Conservation (phyloP, 768 basidiomycete genomes). For the Boletus huronensis region DNA sequence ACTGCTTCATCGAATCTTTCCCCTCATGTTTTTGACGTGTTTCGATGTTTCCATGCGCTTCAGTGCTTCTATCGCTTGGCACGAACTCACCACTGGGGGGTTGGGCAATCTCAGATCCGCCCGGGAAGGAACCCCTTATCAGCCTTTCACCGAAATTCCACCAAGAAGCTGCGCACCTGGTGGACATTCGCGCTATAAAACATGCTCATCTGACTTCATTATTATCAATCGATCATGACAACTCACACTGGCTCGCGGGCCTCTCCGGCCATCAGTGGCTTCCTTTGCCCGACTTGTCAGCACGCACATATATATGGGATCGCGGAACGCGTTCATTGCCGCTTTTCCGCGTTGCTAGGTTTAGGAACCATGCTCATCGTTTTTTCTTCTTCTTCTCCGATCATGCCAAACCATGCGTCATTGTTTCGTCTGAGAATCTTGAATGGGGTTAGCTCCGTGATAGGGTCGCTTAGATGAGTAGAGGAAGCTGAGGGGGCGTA, state of each 20-base stretch:
- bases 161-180: conserved; percentile 3
- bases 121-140: conserved; percentile 23
- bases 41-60: conserved; percentile 16
- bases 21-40: conserved; percentile 30
- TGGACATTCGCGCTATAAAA: conserved; percentile 6
- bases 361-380: background rate
- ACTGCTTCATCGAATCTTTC: conserved; percentile 11
- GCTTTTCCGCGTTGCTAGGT: conserved; percentile 18
- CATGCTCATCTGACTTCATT: conserved; percentile 22
- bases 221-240: conserved; percentile 22
- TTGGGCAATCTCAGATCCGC: conserved; percentile 26
- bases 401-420: conserved; percentile 16
- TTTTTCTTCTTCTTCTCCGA: conserved; percentile 8
- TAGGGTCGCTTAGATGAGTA: conserved; percentile 6
- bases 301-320: conserved; percentile 3
- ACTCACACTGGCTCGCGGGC: conserved; percentile 4
- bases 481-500: conserved; percentile 1
- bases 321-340: conserved; percentile 25
- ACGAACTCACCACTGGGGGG: conserved; percentile 23
- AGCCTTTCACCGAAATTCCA: conserved; percentile 26
- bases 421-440: conserved; percentile 7
- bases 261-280: conserved; percentile 11
- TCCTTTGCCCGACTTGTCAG: background rate
- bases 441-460: conserved; percentile 16
- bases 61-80: conserved; percentile 16